phyloP scores from a whole-genome alignment of 257 asterid genomes.

The Plectranthus barbatus region DNA sequence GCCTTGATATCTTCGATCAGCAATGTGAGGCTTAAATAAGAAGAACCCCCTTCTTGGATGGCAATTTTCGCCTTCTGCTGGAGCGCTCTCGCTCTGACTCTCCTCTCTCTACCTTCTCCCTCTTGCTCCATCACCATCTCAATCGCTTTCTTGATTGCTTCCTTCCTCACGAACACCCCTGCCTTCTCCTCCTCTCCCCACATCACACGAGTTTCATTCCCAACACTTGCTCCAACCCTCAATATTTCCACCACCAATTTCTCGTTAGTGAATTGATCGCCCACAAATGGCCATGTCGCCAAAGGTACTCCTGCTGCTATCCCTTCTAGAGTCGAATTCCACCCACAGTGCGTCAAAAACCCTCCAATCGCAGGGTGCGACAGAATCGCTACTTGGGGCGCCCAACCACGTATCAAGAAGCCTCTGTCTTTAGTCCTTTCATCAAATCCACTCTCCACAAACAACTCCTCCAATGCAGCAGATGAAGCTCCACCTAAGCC shows the following conservation, averaged over 20 bases:
- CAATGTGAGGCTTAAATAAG: conserved; percentile 16
- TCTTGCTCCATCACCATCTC: conserved; percentile 17
- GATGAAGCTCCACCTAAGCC: conserved; percentile 18
- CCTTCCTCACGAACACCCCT: conserved; percentile 29
- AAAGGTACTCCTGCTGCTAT: conserved; percentile 24
- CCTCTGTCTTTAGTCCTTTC: conserved; percentile 20
- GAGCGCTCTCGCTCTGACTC: conserved; percentile 24
- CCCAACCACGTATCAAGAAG: conserved; percentile 34
- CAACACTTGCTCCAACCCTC: conserved; percentile 26
- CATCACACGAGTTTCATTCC: conserved; percentile 24
- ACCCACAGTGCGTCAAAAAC: no score
- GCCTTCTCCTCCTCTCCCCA: conserved; percentile 44
- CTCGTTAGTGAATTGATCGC: conserved; percentile 35
- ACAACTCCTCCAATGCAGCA: conserved; percentile 20
- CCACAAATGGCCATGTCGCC: conserved; percentile 48
- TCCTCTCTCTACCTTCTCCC: conserved; percentile 19
- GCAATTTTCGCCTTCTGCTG: conserved; percentile 25
- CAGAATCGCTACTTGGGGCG: conserved; percentile 40
- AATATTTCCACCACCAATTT: conserved; percentile 24
- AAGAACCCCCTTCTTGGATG: conserved; percentile 23
- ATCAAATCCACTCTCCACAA: no score
- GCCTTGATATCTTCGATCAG: conserved; percentile 30
- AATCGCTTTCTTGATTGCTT: conserved; percentile 23
- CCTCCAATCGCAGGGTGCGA: no score
- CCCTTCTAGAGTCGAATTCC: no score